Evolutionary conservation across 2,329 filamentous ascomycete species (phyloP).

Genomic region (Nemania sp.): DNA sequence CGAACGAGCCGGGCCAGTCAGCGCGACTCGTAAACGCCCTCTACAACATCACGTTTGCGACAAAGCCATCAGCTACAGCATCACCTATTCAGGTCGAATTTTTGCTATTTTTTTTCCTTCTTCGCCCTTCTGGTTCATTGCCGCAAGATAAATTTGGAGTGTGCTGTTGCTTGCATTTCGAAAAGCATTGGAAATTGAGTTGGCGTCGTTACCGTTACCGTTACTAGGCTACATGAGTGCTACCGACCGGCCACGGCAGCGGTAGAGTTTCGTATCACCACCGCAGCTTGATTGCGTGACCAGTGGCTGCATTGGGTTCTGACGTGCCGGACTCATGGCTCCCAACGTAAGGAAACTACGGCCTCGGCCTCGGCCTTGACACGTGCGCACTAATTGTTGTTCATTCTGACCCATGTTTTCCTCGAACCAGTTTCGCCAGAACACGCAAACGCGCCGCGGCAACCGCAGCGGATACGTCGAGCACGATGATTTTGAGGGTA

Average conservation of each 20-base stretch:
- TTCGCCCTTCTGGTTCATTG: not conserved
- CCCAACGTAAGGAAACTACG: constrained; percentile 29
- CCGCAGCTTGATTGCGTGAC: constrained; percentile 14
- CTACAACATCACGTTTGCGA: constrained; percentile 15
- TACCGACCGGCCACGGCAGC: not conserved
- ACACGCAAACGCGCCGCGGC: constrained; percentile 57
- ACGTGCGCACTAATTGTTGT: too few relatives aligned
- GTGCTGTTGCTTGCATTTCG: not conserved
- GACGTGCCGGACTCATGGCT: constrained; percentile 27
- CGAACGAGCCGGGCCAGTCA: not conserved
- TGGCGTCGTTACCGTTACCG: too few relatives aligned
- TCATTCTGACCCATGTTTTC: constrained; percentile 7
- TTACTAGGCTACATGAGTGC: not conserved
- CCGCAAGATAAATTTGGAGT: not conserved
- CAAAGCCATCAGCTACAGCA: not conserved
- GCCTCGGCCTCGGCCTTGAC: too few relatives aligned
- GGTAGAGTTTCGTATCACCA: constrained; percentile 6
- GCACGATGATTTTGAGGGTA: constrained; percentile 65
- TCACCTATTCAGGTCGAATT: too few relatives aligned
- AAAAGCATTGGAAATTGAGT: not conserved
- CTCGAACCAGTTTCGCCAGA: constrained; percentile 34
- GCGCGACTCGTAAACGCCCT: not conserved
- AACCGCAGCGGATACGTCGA: constrained; percentile 60
- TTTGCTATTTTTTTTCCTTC: not conserved
- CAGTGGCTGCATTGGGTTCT: not conserved